Evolutionary conservation across 495 filamentous ascomycete genomes (phyloP), one percentile per base, ranked within the genome.

Genomic region (Xylaria longipes): DNA sequence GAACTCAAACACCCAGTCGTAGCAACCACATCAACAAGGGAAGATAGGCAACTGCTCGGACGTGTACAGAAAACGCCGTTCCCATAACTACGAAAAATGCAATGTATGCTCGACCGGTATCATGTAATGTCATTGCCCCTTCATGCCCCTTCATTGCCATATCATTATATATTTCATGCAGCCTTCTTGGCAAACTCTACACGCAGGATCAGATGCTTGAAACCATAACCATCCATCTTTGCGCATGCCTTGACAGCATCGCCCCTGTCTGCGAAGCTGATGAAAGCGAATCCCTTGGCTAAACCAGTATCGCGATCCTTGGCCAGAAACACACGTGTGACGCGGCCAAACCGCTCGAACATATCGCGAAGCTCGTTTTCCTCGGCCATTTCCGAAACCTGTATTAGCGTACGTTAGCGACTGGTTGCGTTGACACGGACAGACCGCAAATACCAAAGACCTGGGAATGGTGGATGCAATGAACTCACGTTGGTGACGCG

Each of bases 211-310:
- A 97, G 85, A 83, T 97, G 94, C 79, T 91, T 91, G 84, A 94
- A 97, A 78, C 94, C 94, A 82, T 92, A 97, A 74, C 97, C 97
- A 84, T 99, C 96, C 91, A 99, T 93, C 87, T 97, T 98, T 84
- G 92, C 91, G 83, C 95, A 97, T 9, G 96, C 96, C 82, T 90
- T 92, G 69, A 92, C 90, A 68, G 96, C 96, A 83, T 99, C 97
- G 70, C 84, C 81, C 74, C 95, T 88, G 73, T 98, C 96, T 62
- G 90, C 90, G 82, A 94, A 99, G 80, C 93, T 97, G 84, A 99
- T 97, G 81, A 99, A 99, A 22, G 96, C 96, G 78, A 98, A 99
- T 56, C 96, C 96, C 88, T 99, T 99, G 65, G 97, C 96, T 74
- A 94, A 79, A 68, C 93, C 91, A 43, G 97, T 98, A 61, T 98